Evolutionary conservation across 1,284 basidiomycete species (phyloP).

Genomic region (Tremellales sp.): DNA sequence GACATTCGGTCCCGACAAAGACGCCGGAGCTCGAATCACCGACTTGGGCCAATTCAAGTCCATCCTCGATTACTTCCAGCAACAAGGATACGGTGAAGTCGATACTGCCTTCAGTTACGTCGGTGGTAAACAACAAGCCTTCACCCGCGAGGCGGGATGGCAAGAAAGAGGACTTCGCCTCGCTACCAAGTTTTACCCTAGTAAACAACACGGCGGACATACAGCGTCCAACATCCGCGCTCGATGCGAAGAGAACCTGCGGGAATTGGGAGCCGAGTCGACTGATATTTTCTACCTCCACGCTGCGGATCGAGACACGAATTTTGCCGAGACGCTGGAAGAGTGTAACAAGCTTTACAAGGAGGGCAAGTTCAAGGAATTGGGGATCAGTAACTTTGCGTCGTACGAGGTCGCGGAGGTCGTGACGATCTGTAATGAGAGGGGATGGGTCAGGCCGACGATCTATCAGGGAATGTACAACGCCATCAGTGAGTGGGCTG

Average conservation of each 20-base stretch:
- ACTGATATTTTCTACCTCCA: conserved; percentile 59
- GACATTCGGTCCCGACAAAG: conserved; percentile 35
- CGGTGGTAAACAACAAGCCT: conserved; percentile 28
- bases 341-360: conserved; percentile 55
- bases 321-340: conserved; percentile 53
- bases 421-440: conserved; percentile 20
- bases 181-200: conserved; percentile 34
- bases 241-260: conserved; percentile 35
- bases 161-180: conserved; percentile 23
- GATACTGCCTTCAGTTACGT: conserved; percentile 44
- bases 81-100: conserved; percentile 43
- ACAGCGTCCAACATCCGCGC: conserved; percentile 28
- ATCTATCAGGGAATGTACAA: conserved; percentile 62
- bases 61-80: conserved; percentile 42
- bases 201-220: conserved; percentile 24
- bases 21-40: conserved; percentile 26
- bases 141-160: conserved; percentile 22
- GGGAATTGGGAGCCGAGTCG: conserved; percentile 40
- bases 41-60: conserved; percentile 33
- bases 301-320: conserved; percentile 54
- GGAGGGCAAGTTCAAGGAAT: conserved; percentile 53
- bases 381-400: conserved; percentile 57
- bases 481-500: conserved; percentile 29
- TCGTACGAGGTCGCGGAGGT: conserved; percentile 52
- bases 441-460: conserved; percentile 52